Evolutionary conservation across 306 rosid species (phyloP), one percentile per base, ranked within the genome.

Genomic region (Hippophae rhamnoides): DNA sequence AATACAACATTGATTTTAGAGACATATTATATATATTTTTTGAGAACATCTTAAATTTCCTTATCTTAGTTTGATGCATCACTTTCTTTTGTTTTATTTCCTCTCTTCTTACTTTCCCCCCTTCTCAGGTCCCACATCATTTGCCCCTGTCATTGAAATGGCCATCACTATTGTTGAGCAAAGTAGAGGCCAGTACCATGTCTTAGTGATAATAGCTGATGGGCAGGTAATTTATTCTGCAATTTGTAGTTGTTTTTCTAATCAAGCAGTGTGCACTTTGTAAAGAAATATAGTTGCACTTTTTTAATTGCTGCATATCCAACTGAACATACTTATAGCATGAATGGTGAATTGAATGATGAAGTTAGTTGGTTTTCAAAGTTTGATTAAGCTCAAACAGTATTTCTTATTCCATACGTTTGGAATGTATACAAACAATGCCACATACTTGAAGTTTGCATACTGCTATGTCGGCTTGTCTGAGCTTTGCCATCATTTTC

Each of bases 141-240:
- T 92, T 75, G 96, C 95, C 44, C 99, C 96, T 1, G 45, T 92
- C 47, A 61, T 92, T 63, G 99, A 92, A 83, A 92, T 88, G 99
- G 99, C 86, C 59, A 80, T 88, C 76, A 83, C 95, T 60, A 81
- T 86, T 38, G 96, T 92, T 60, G 99, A 92, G 81, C 87, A 88
- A 65, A 92, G 95, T 75, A 84, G 86, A 11, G 95, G 96, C 61
- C 96, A 92, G 43, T 86, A 92, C 81, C 99, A 92, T 86, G 96
- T 88, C 57, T 74, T 92, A 48, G 61, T 92, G 71, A 88, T 92
- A 56, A 80, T 92, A 70, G 99, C 99, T 4, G 99, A 92, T 76
- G 96, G 99, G 13, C 96, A 92, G 96, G 97, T 89, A 65, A 43
- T 49, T 63, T 43, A 27, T 61, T 60, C 61, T 47, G 45, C 49